Conservation (phyloP, 768 basidiomycete genomes). For the Lentinula sp. region DNA sequence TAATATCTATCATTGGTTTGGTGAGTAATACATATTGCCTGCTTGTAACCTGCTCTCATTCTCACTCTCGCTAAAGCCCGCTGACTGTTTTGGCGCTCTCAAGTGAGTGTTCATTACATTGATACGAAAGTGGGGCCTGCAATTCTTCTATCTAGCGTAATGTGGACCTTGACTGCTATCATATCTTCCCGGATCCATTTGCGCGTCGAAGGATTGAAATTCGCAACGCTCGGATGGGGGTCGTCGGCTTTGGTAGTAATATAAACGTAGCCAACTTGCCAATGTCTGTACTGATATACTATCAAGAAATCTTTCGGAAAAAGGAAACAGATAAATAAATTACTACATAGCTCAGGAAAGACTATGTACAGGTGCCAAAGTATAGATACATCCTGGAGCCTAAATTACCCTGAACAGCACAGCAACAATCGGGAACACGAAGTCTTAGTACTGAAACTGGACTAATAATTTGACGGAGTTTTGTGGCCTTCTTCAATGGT, state of each 20-base stretch:
- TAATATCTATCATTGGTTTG: background rate
- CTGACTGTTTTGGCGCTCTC: background rate
- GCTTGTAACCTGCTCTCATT: background rate
- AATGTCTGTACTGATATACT: background rate
- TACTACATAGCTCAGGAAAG: too few species aligned
- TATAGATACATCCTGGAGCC: too few species aligned
- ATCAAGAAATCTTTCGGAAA: background rate
- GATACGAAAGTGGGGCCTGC: background rate
- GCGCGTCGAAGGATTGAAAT: conserved; percentile 7
- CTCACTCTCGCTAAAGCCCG: background rate
- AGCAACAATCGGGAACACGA: too few species aligned
- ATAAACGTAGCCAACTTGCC: background rate
- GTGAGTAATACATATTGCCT: background rate
- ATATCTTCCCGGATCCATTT: conserved; percentile 8
- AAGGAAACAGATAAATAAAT: background rate
- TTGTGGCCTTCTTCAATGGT: too few species aligned
- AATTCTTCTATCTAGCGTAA: background rate
- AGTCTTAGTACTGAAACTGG: too few species aligned
- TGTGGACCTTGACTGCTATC: conserved; percentile 7
- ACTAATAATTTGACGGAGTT: too few species aligned
- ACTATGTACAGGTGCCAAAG: too few species aligned
- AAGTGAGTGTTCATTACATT: background rate
- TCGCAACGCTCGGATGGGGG: background rate
- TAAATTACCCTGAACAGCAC: too few species aligned
- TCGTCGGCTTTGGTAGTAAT: background rate